Conservation (phyloP, 371 early-diverging fungal genomes). For the Batkoa obscura region DNA sequence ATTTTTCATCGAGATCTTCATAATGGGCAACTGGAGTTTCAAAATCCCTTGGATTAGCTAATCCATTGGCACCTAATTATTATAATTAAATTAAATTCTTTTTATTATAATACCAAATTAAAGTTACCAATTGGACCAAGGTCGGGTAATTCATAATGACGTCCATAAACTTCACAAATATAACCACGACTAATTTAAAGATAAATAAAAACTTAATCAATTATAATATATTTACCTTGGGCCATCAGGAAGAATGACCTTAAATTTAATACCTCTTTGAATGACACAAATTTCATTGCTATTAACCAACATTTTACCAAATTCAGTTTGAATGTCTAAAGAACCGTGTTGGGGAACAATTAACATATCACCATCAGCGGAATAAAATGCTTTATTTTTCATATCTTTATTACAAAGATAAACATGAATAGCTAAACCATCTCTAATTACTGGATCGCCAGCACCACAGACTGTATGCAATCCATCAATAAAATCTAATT, state of each 20-base stretch:
- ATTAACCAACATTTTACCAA: slow-evolving; percentile 62
- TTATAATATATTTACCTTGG: slow-evolving; percentile 24
- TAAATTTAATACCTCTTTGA: slow-evolving; percentile 75
- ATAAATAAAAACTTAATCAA: background rate
- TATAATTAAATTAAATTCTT: background rate
- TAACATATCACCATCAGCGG: slow-evolving; percentile 81
- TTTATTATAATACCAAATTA: background rate
- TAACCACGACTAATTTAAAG: slow-evolving; percentile 52
- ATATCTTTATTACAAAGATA: slow-evolving; percentile 62
- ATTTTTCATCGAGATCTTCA: slow-evolving; percentile 36
- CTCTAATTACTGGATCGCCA: slow-evolving; percentile 57
- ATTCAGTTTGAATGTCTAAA: slow-evolving; percentile 78
- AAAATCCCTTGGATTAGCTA: slow-evolving; percentile 90
- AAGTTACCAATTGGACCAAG: slow-evolving; percentile 75
- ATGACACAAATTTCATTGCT: slow-evolving; percentile 89
- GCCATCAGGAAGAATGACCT: slow-evolving; percentile 61
- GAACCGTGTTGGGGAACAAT: slow-evolving; percentile 74
- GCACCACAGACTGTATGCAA: slow-evolving; percentile 72
- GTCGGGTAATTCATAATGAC: slow-evolving; percentile 86
- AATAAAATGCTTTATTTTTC: slow-evolving; percentile 60
- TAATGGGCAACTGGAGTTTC: slow-evolving; percentile 67
- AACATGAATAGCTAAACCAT: slow-evolving; percentile 71
- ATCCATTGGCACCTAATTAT: slow-evolving; percentile 58
- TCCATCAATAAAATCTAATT: slow-evolving; percentile 66
- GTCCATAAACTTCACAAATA: slow-evolving; percentile 68